Conservation (phyloP, 306 rosid genomes). For the Rosa chinensis region DNA sequence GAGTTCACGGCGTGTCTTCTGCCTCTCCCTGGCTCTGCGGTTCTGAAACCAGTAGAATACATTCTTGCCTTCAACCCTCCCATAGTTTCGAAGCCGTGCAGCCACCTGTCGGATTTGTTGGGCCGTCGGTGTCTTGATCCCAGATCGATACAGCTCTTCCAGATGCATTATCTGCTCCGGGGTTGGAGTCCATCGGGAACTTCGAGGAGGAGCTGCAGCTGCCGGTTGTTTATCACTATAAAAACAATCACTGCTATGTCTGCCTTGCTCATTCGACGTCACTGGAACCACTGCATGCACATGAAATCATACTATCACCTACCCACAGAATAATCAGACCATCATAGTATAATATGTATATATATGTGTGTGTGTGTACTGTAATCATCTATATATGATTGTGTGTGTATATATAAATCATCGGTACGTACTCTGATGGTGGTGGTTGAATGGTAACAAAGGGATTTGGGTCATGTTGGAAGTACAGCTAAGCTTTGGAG, state of each 20-base stretch:
- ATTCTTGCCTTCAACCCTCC: conserved; percentile 73
- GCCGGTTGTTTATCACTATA: not conserved
- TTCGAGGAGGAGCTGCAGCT: conserved; percentile 23
- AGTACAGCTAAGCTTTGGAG: not conserved
- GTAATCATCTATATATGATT: no score
- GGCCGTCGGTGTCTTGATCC: conserved; percentile 63
- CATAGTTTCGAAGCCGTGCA: conserved; percentile 53
- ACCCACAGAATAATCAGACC: not conserved
- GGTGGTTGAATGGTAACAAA: not conserved
- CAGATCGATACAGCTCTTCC: conserved; percentile 58
- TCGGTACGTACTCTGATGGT: not conserved
- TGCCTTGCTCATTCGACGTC: not conserved
- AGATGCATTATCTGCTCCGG: conserved; percentile 56
- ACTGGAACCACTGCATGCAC: not conserved
- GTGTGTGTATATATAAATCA: not conserved
- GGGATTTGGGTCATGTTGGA: not conserved
- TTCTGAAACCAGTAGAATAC: conserved; percentile 88
- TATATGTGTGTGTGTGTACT: no score
- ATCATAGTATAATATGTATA: not conserved
- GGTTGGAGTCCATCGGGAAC: conserved; percentile 75
- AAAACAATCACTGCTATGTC: not conserved
- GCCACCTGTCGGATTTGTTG: conserved; percentile 68
- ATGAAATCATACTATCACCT: not conserved
- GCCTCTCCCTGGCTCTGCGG: conserved; percentile 78
- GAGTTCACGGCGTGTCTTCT: conserved; percentile 48